Evolutionary conservation across 306 rosid genomes (phyloP), one percentile per base, ranked within the genome.

Genomic region (Canavalia gladiata): DNA sequence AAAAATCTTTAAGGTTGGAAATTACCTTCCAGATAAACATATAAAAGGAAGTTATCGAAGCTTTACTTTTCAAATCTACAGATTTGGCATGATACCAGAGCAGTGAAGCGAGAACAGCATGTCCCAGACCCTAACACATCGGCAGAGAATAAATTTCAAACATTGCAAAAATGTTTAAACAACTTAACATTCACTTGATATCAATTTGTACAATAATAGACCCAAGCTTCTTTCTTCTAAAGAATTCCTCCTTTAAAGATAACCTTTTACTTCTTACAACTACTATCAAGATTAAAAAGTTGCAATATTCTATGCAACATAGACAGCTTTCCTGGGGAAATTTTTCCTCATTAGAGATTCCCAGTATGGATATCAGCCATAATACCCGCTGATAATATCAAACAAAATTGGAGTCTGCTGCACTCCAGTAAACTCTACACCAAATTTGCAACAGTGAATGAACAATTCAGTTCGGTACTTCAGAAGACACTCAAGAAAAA

Each of bases 21-120:
- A 83, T 79, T 88, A 95, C 99, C 99, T 91, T 91, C 98, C 99
- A 95, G 83, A 95, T 93, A 71, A 95, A 91, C 99, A 95, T 95
- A 86, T 95, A 95, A 80, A 93, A 95, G 56, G 97, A 86, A 65
- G 99, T 90, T 75, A 95, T 89, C 65, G 93, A 92, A 77, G 90
- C 90, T 90, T 95, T 95, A 91, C 87, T 95, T 68, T 72, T 79
- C 74, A 95, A 86, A 88, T 95, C 94, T 66, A 92, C 92, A n/a
- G 92, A 88, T 87, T 90, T 93, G 81, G 99, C 98, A 42, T 51
- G 93, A 81, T 35, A 85, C 93, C 92, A 90, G 47, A 95, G 99
- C 45, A 90, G 1, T 29, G 74, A 80, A 80, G 92, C 99, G 83
- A 93, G 85, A 75, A 78, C 71, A 39, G 83, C 83, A 75, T 93